Conservation (phyloP, 805 yeast species). For the Kuraishia floccosa region DNA sequence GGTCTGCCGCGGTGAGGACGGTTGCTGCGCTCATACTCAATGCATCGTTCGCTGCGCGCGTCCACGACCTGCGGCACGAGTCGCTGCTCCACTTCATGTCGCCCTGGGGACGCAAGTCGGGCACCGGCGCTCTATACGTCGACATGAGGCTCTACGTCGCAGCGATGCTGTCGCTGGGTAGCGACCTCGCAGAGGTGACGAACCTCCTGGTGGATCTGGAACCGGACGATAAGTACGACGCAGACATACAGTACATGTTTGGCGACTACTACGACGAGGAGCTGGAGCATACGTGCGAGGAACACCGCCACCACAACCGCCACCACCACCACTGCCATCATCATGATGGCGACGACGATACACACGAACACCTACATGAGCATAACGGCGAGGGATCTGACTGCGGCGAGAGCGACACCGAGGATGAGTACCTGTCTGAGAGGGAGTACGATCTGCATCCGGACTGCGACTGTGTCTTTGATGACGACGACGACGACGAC, state of each 20-base stretch:
- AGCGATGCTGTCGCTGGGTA: slow-evolving; percentile 38
- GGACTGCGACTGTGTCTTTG: slow-evolving; percentile 23
- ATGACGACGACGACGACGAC: slow-evolving; percentile 5
- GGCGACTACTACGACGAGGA: slow-evolving; percentile 17
- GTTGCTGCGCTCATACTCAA: slow-evolving; percentile 52
- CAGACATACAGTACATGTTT: slow-evolving; percentile 35
- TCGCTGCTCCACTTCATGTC: slow-evolving; percentile 50
- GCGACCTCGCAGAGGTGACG: slow-evolving; percentile 35
- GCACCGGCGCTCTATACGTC: slow-evolving; percentile 46
- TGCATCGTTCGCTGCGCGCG: slow-evolving; percentile 25
- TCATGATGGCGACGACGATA: slow-evolving; percentile 1
- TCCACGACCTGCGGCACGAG: slow-evolving; percentile 49
- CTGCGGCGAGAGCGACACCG: slow-evolving; percentile 15
- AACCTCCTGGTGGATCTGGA: slow-evolving; percentile 44
- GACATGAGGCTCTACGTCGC: slow-evolving; percentile 51
- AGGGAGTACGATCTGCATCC: slow-evolving; percentile 19
- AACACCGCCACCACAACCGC: slow-evolving; percentile 8
- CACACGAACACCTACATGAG: slow-evolving; percentile 11
- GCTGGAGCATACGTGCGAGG: too few species aligned
- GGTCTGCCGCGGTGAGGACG: slow-evolving; percentile 52
- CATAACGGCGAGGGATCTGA: slow-evolving; percentile 8
- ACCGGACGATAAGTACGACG: slow-evolving; percentile 56
- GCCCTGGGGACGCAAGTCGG: slow-evolving; percentile 52
- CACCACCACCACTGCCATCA: slow-evolving; percentile 2
- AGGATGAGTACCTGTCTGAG: slow-evolving; percentile 8